phyloP scores from a whole-genome alignment of 2,329 filamentous ascomycete species.

The Aureobasidium melanogenum region DNA sequence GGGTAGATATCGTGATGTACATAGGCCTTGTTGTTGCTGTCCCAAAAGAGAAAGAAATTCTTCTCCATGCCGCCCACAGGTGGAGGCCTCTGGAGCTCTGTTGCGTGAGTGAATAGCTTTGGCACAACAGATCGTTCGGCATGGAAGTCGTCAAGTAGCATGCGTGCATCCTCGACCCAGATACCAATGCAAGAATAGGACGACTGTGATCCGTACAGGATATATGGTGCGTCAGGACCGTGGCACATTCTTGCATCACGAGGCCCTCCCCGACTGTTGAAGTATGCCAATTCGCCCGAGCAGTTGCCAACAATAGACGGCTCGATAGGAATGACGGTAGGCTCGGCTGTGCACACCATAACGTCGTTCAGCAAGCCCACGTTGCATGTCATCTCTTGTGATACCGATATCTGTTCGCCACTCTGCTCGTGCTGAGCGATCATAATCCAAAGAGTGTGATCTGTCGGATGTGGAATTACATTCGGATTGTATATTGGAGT shows the following conservation, averaged over 20 bases:
- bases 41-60: conserved; percentile 58
- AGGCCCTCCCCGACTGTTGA: conserved; percentile 43
- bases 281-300: conserved; percentile 33
- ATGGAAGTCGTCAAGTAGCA: conserved; percentile 33
- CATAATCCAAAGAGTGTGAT: conserved; percentile 42
- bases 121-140: conserved; percentile 14
- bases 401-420: conserved; percentile 28
- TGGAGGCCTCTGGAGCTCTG: conserved; percentile 44
- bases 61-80: conserved; percentile 45
- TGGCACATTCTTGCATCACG: conserved; percentile 52
- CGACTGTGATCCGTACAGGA: conserved; percentile 50
- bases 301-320: conserved; percentile 40
- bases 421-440: conserved; percentile 38
- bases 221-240: conserved; percentile 42
- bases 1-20: conserved; percentile 47
- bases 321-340: conserved; percentile 38
- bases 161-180: conserved; percentile 47
- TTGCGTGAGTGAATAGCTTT: conserved; percentile 33
- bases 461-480: conserved; percentile 47
- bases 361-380: conserved; percentile 37
- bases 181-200: conserved; percentile 47
- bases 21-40: conserved; percentile 37
- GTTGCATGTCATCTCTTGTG: conserved; percentile 31
- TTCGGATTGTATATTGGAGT: conserved; percentile 44
- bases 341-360: conserved; percentile 35